These are phyloP conservation scores for Pistacia atlantica DNA, from an alignment of 345 rosid species.

Conservation along the genomic window DNA sequence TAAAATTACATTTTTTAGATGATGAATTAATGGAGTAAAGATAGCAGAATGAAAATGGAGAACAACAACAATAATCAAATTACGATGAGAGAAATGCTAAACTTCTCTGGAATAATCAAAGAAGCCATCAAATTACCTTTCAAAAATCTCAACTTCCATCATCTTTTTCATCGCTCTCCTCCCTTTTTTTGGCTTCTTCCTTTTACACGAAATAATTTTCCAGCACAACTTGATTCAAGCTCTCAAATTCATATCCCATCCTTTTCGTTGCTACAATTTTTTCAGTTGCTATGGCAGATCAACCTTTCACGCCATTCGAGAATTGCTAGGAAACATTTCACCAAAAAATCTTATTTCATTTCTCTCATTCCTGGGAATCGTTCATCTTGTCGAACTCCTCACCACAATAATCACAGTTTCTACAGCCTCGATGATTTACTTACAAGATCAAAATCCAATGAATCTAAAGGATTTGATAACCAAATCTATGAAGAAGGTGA, in stretches of 20 bases:
- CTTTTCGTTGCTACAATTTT: neutral
- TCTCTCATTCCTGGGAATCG: constrained; percentile 6
- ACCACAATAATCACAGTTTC: constrained; percentile 31
- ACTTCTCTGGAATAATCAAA: constrained; percentile 26
- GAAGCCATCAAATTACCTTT: constrained; percentile 23
- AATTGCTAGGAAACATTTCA: neutral
- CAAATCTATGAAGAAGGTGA: constrained; percentile 16
- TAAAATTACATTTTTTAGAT: too few relatives aligned
- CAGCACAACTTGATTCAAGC: constrained; percentile 22
- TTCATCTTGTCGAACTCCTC: constrained; percentile 36
- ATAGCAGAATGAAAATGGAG: constrained; percentile 16
- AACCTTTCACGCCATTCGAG: constrained; percentile 16
- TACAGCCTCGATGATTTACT: constrained; percentile 30
- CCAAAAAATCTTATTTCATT: neutral
- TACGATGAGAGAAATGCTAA: constrained; percentile 27
- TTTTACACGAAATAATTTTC: constrained; percentile 28
- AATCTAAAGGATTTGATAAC: constrained; percentile 8
- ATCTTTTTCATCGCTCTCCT: constrained; percentile 25
- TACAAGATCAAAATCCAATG: constrained; percentile 18
- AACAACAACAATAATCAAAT: neutral
- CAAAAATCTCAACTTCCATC: constrained; percentile 24
- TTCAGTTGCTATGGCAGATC: neutral
- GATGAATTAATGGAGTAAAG: too few relatives aligned
- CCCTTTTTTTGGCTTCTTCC: constrained; percentile 37
- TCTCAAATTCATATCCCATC: constrained; percentile 1